Conservation (phyloP, 805 yeast species). For the Zygosaccharomyces lentus region DNA sequence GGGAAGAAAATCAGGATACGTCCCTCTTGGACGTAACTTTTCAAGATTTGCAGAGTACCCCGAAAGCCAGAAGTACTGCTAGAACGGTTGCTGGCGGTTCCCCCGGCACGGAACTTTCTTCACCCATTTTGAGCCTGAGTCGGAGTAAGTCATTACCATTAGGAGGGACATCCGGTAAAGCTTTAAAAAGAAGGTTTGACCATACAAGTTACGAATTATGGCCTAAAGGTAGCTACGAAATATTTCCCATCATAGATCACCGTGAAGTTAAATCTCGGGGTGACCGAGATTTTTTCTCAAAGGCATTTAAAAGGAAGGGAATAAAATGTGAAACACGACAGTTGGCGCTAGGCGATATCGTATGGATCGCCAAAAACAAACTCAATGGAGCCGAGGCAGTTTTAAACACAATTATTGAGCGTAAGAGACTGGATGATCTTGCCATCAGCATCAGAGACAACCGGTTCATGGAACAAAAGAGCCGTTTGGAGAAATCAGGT, state of each 20-base stretch:
- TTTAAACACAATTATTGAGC: conserved; percentile 78
- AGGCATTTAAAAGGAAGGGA: conserved; percentile 46
- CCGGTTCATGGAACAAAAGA: conserved; percentile 81
- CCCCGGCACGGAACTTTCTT: conserved; percentile 1
- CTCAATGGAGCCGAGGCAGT: conserved; percentile 58
- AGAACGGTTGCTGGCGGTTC: not conserved
- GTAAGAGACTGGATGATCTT: conserved; percentile 86
- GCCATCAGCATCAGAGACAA: conserved; percentile 82
- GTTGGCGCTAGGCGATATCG: conserved; percentile 77
- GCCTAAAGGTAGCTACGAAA: conserved; percentile 55
- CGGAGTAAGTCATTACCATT: not conserved
- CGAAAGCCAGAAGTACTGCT: conserved; percentile 1
- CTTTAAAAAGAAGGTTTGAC: conserved; percentile 22
- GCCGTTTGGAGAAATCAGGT: conserved; percentile 65
- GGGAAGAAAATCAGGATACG: conserved; percentile 3
- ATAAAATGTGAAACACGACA: conserved; percentile 50
- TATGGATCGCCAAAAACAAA: conserved; percentile 79
- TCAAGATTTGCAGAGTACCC: conserved; percentile 4
- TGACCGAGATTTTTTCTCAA: conserved; percentile 68
- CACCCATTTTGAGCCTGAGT: conserved; percentile 5
- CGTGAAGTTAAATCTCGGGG: conserved; percentile 69
- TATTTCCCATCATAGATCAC: conserved; percentile 67
- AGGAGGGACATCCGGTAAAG: not conserved
- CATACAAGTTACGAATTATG: conserved; percentile 43
- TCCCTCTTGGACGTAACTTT: conserved; percentile 22